These are phyloP conservation scores for Allomyces arbusculus DNA, from an alignment of 192 early-diverging fungal genomes.

Conservation along the genomic window DNA sequence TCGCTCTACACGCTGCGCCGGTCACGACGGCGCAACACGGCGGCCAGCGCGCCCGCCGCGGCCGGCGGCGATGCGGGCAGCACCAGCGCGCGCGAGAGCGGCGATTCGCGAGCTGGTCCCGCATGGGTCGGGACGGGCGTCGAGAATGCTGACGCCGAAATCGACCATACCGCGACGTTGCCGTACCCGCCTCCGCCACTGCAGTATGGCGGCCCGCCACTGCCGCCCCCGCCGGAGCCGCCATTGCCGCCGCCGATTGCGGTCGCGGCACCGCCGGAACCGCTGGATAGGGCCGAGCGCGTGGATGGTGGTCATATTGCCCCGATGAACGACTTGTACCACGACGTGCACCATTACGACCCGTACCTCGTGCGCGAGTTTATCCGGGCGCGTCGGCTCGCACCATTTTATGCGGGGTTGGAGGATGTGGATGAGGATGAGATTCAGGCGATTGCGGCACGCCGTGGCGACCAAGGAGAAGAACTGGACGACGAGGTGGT, in stretches of 20 bases:
- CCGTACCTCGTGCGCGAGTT: slow-evolving; percentile 41
- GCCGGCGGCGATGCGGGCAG: not conserved
- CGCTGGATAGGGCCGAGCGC: not conserved
- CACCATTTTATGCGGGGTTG: slow-evolving; percentile 75
- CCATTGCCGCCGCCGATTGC: too few relatives aligned
- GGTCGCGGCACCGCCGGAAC: not conserved
- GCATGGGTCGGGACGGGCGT: too few relatives aligned
- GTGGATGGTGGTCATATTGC: not conserved
- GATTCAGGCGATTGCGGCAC: not conserved
- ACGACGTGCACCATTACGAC: slow-evolving; percentile 58
- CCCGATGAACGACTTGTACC: not conserved
- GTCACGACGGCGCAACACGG: not conserved
- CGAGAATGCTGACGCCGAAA: too few relatives aligned
- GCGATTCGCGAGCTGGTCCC: too few relatives aligned
- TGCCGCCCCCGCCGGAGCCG: too few relatives aligned
- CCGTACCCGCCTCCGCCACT: not conserved
- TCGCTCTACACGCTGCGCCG: not conserved
- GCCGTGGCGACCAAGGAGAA: too few relatives aligned
- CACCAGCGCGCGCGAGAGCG: too few relatives aligned
- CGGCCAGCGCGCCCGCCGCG: not conserved
- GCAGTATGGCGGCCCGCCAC: too few relatives aligned
- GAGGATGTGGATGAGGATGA: slow-evolving; percentile 33
- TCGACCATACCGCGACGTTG: not conserved
- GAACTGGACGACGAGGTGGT: too few relatives aligned
- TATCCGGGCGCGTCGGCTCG: slow-evolving; percentile 49